Evolutionary conservation across 2,329 filamentous ascomycete genomes (phyloP), one percentile per base, ranked within the genome.

Genomic region (Lachnellula subtilissima): DNA sequence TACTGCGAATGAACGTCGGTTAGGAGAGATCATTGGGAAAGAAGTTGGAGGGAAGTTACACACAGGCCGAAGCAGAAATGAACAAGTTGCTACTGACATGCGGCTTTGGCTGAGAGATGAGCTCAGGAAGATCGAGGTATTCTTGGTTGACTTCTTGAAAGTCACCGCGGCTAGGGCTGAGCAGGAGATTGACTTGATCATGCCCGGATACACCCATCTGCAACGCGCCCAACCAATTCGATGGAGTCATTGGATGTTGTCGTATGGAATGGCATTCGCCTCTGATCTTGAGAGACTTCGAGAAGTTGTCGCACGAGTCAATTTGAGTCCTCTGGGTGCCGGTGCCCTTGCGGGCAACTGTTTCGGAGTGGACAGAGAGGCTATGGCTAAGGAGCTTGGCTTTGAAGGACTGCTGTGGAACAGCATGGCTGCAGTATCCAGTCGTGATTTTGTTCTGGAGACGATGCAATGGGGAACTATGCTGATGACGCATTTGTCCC

Each of bases 81-180:
- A 97, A 74, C 91, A 96, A 74, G 85, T 96, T 55, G 91, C 86
- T 48, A 92, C 87, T 22, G 91, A 96, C 67, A 93, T 96, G 88
- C 86, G 91, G 59, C 77, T 96, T 71, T 97, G 91, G 91, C 75
- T 96, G 61, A 81, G 90, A 45, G 86, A 92, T 61, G 81, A 88
- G 74, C 76, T 96, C 56, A 80, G 79, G 55, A 77, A 78, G 61
- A 83, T 96, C 51, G 89, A 95, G 65, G 71, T 65, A 37, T 83
- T 85, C 65, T 78, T 96, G 4, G 77, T 83, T 45, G 80, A 83
- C 53, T 81, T 96, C 63, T 76, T 96, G 42, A 77, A 82, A 66
- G 87, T 91, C 48, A 82, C 86, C 14, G 80, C 84, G 37, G 75
- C 76, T 48, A 82, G 89, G 28, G 88, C 90, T 2, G 87, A 91